These are phyloP conservation scores for Apiospora saccharicola DNA, from an alignment of 2,329 filamentous ascomycete genomes.

Conservation along the genomic window DNA sequence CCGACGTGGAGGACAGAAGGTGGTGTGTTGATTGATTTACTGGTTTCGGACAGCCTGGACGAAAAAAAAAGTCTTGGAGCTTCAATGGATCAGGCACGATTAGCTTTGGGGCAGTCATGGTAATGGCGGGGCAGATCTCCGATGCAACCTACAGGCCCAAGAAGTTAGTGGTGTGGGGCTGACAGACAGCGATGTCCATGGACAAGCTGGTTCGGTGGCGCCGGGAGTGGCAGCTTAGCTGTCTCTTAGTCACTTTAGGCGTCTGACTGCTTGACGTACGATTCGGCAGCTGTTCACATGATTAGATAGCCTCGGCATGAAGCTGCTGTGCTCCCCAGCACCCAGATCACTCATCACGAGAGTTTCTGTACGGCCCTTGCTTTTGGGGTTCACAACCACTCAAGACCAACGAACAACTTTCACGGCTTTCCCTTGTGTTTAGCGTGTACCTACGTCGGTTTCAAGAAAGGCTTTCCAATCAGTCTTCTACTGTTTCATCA, in stretches of 20 bases:
- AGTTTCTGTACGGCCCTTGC: background rate
- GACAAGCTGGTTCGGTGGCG: conserved; percentile 1
- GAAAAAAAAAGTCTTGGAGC: background rate
- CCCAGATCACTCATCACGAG: conserved; percentile 7
- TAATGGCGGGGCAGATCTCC: conserved; percentile 1
- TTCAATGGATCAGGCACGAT: background rate
- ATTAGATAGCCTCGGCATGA: conserved; percentile 10
- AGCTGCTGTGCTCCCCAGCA: background rate
- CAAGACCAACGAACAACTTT: background rate
- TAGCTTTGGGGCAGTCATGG: background rate
- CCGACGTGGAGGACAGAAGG: background rate
- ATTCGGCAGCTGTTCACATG: conserved; percentile 7
- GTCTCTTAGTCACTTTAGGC: background rate
- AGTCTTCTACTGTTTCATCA: background rate
- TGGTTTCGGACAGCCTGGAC: background rate
- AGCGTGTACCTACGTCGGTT: background rate
- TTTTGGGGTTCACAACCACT: background rate
- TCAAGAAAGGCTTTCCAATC: background rate
- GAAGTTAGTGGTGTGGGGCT: conserved; percentile 8
- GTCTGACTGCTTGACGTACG: background rate
- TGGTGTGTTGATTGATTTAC: background rate
- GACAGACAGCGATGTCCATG: background rate
- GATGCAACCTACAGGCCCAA: conserved; percentile 4
- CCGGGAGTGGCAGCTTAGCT: conserved; percentile 3
- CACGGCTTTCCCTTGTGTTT: background rate